Conservation (phyloP, 495 filamentous ascomycete species). For the Emericellopsis terricola region DNA sequence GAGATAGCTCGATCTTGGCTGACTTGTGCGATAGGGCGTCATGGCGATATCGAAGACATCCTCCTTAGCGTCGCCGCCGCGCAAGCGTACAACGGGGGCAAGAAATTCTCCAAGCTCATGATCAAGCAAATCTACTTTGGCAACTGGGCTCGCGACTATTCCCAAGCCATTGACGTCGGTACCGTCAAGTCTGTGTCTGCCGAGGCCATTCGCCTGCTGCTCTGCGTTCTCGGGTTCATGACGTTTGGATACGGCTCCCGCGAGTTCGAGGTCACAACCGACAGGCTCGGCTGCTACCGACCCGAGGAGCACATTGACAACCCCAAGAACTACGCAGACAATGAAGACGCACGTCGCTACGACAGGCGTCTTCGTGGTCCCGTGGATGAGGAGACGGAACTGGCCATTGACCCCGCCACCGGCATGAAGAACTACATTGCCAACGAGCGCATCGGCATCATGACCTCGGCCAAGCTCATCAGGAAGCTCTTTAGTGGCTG, state of each 20-base stretch:
- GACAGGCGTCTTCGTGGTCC: slow-evolving; percentile 64
- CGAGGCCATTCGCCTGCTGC: slow-evolving; percentile 71
- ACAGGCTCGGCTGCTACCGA: slow-evolving; percentile 75
- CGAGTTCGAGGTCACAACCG: slow-evolving; percentile 81
- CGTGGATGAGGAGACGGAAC: slow-evolving; percentile 59
- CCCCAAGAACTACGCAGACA: slow-evolving; percentile 62
- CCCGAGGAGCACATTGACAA: slow-evolving; percentile 83
- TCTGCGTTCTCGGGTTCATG: slow-evolving; percentile 42
- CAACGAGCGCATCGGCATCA: slow-evolving; percentile 53
- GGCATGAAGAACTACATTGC: slow-evolving; percentile 89
- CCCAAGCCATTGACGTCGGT: slow-evolving; percentile 69
- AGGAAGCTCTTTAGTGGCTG: slow-evolving; percentile 50
- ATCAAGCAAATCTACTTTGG: slow-evolving; percentile 78
- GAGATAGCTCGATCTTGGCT: too few species aligned
- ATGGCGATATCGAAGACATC: slow-evolving; percentile 91
- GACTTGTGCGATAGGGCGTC: slow-evolving; percentile 55
- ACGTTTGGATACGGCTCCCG: slow-evolving; percentile 68
- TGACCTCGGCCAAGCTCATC: slow-evolving; percentile 58
- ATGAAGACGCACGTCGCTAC: slow-evolving; percentile 67
- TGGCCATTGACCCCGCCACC: slow-evolving; percentile 57
- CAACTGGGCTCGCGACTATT: slow-evolving; percentile 81
- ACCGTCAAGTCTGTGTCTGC: slow-evolving; percentile 76
- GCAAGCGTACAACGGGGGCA: slow-evolving; percentile 48
- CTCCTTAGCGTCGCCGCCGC: slow-evolving; percentile 60
- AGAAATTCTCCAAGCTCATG: slow-evolving; percentile 76